These are phyloP conservation scores for Trypanosoma platydactyli DNA, from an alignment of 208 protist species.

Conservation along the genomic window DNA sequence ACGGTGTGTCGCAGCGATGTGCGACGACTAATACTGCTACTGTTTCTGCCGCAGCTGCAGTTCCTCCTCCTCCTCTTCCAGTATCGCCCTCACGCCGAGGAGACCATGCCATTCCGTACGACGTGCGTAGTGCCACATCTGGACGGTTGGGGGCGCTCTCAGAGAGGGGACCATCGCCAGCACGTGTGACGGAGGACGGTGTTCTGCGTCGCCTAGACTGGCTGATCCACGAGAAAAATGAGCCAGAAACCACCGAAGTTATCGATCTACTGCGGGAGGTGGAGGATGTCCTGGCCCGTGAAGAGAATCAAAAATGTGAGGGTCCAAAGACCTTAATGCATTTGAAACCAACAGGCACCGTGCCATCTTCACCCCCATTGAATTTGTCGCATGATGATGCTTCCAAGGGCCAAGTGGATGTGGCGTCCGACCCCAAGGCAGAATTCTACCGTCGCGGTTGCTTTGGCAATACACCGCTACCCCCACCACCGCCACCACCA, in stretches of 20 bases:
- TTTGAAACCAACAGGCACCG: not conserved
- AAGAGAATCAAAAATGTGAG: constrained; percentile 15
- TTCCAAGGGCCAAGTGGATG: constrained; percentile 9
- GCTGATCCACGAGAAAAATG: constrained; percentile 14
- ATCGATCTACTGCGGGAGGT: constrained; percentile 38
- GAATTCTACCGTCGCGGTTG: not conserved
- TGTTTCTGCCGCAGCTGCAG: not conserved
- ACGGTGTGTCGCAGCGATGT: not conserved
- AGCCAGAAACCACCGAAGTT: constrained; percentile 32
- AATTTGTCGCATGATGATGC: not conserved
- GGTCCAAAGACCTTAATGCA: not conserved
- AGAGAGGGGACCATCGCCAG: not conserved
- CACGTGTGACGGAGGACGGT: constrained; percentile 17
- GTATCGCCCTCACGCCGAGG: not conserved
- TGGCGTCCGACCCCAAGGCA: not conserved
- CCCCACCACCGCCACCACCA: constrained; percentile 21
- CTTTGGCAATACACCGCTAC: not conserved
- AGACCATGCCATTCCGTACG: constrained; percentile 4
- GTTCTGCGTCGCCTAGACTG: constrained; percentile 34
- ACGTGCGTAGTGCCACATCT: not conserved
- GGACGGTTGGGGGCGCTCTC: constrained; percentile 16
- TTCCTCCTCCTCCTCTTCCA: not conserved
- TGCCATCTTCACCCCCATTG: not conserved
- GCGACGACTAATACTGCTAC: not conserved
- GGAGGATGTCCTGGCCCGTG: constrained; percentile 30